These are phyloP conservation scores for Suillus variegatus DNA, from an alignment of 768 basidiomycete species.

Conservation along the genomic window DNA sequence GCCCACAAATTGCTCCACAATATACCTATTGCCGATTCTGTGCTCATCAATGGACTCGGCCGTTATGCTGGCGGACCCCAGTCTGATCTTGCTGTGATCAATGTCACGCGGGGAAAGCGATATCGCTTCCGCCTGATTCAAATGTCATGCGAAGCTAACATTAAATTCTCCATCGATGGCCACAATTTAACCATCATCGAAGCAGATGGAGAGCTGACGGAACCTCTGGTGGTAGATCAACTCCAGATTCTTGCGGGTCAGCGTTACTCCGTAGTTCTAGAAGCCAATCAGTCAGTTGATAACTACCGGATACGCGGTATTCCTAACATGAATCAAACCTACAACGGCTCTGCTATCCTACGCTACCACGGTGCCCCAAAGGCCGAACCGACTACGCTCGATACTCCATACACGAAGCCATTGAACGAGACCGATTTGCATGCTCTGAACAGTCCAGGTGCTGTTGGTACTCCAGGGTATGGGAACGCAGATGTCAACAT, in stretches of 20 bases:
- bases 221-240: constrained; percentile 42
- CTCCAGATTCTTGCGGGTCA: constrained; percentile 39
- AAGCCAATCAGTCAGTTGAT: constrained; percentile 33
- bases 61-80: constrained; percentile 34
- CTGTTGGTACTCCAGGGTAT: constrained; percentile 16
- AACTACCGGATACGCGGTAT: constrained; percentile 52
- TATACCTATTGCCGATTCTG: constrained; percentile 24
- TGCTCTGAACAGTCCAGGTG: neutral
- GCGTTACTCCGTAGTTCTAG: constrained; percentile 32
- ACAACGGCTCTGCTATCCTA: constrained; percentile 53
- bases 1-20: constrained; percentile 23
- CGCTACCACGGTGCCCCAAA: constrained; percentile 45
- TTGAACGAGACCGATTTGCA: constrained; percentile 34
- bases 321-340: constrained; percentile 25
- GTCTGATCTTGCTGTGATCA: constrained; percentile 36
- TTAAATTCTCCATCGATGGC: constrained; percentile 45
- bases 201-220: constrained; percentile 41
- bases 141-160: constrained; percentile 44
- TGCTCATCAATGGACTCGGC: constrained; percentile 43
- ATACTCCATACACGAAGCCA: constrained; percentile 23
- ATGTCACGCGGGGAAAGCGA: constrained; percentile 30
- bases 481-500: constrained; percentile 44
- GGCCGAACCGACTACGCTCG: constrained; percentile 40
- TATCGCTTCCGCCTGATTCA: constrained; percentile 40
- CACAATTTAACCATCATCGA: constrained; percentile 49